These are phyloP conservation scores for Cryphonectria parasitica DNA, from an alignment of 2,329 filamentous ascomycete species.

Conservation along the genomic window DNA sequence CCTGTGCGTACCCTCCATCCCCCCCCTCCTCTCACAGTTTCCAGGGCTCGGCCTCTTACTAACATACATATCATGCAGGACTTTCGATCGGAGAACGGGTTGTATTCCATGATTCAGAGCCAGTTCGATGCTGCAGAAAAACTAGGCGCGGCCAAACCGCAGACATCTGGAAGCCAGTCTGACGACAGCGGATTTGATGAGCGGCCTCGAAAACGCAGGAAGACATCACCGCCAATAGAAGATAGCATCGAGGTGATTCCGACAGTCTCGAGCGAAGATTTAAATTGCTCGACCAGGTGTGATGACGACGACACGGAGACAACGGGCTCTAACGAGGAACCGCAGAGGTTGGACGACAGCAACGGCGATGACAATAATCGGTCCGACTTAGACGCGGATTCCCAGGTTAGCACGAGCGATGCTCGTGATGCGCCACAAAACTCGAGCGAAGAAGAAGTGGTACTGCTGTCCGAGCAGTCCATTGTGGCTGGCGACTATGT, in stretches of 20 bases:
- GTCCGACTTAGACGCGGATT: neutral
- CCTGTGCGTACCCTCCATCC: constrained; percentile 55
- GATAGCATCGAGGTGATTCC: constrained; percentile 27
- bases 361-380: neutral
- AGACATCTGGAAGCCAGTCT: constrained; percentile 38
- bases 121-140: constrained; percentile 62
- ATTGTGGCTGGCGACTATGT: constrained; percentile 12
- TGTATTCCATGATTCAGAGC: constrained; percentile 73
- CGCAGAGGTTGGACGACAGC: neutral
- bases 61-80: constrained; percentile 50
- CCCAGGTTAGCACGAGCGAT: too few relatives aligned
- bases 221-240: constrained; percentile 19
- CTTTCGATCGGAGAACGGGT: constrained; percentile 72
- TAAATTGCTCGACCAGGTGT: neutral
- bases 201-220: constrained; percentile 34
- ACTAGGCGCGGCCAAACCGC: constrained; percentile 35
- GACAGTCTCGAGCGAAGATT: neutral
- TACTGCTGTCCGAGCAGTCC: constrained; percentile 20
- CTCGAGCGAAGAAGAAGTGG: constrained; percentile 18
- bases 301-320: constrained; percentile 12
- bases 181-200: constrained; percentile 35
- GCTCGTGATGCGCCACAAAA: neutral
- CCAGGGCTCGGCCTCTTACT: constrained; percentile 26
- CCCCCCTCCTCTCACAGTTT: neutral
- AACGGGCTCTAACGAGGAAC: neutral